Conservation (phyloP, 805 yeast genomes). For the Myxozyma melibiosi region DNA sequence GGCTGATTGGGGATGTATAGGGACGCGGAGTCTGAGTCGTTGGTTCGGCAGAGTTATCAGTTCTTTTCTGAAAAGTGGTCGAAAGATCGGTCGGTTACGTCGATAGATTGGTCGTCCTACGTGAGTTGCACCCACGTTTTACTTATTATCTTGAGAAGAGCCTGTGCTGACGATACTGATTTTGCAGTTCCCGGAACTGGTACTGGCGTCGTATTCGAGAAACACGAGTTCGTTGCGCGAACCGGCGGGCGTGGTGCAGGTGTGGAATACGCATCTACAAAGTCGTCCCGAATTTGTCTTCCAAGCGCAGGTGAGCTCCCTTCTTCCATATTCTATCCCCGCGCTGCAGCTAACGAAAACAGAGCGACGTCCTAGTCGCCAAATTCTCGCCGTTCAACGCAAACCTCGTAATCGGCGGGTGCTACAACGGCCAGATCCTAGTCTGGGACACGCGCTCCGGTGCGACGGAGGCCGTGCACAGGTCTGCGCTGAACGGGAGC, state of each 20-base stretch:
- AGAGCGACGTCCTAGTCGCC: slow-evolving; percentile 47
- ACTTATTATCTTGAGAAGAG: not conserved
- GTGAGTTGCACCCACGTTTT: not conserved
- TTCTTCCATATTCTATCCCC: too few relatives aligned
- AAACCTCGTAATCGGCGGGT: slow-evolving; percentile 50
- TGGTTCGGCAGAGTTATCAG: slow-evolving; percentile 31
- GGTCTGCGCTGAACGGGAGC: slow-evolving; percentile 39
- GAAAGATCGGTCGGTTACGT: slow-evolving; percentile 39
- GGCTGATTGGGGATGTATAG: not conserved
- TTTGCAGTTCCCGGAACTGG: slow-evolving; percentile 40
- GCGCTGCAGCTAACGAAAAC: not conserved
- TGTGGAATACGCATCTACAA: slow-evolving; percentile 45
- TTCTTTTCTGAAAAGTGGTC: slow-evolving; percentile 33
- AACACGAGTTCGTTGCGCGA: slow-evolving; percentile 32
- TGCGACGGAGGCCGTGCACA: slow-evolving; percentile 39
- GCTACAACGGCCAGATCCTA: slow-evolving; percentile 52
- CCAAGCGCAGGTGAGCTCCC: slow-evolving; percentile 39
- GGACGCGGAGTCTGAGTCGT: slow-evolving; percentile 22
- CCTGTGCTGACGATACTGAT: not conserved
- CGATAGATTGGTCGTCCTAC: slow-evolving; percentile 44
- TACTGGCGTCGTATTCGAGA: slow-evolving; percentile 42
- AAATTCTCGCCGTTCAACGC: slow-evolving; percentile 48
- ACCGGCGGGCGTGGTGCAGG: slow-evolving; percentile 40
- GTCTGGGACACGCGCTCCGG: slow-evolving; percentile 52
- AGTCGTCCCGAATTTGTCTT: slow-evolving; percentile 48